Evolutionary conservation across 371 early-diverging fungal genomes (phyloP), one percentile per base, ranked within the genome.

Genomic region (Mucor piriformis): DNA sequence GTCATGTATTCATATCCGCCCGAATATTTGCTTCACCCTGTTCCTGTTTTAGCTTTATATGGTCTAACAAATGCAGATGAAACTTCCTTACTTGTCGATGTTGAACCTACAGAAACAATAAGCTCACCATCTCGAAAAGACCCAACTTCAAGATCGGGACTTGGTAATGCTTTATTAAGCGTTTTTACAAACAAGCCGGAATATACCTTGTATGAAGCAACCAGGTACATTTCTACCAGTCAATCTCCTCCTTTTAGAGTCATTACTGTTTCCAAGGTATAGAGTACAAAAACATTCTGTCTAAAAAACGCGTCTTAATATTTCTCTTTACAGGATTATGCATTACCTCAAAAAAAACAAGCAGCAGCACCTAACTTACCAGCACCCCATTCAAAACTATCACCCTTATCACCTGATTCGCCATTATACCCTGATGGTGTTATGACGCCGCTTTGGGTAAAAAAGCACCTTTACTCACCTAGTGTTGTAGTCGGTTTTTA

Each of bases 391-490:
- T 73, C 88, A 2, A 59, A 81, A 2, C 69, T 93, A 6, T 92
- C 93, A 6, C 95, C 95, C 0, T 72, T 85, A 2, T 80, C 76
- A 10, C 73, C 81, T 8, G 69, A 79, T 4, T 93, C 94, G 6
- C 89, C 90, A 0, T 63, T 93, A 35, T 79, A 85, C 76, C 95
- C 95, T 0, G 93, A 93, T 68, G 94, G 94, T 16, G 67, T 93
- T 25, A 85, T 95, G 71, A 74, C 86, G 0, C 84, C 92, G 1
- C 49, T 70, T 8, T 95, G 92, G 92, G 64, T 91, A 16, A 67
- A 70, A 24, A 82, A 84, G 61, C 91, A 93, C 54, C 74, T 81
- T 20, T 77, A 86, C 42, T 57, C 66, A 6, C 92, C 95, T 0
- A 74, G 86, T 20, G 87, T 83, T 6, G 76, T 91, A 25, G 84